Evolutionary conservation across 2,329 filamentous ascomycete species (phyloP), one percentile per base, ranked within the genome.

Genomic region (Epichloe uncinata): DNA sequence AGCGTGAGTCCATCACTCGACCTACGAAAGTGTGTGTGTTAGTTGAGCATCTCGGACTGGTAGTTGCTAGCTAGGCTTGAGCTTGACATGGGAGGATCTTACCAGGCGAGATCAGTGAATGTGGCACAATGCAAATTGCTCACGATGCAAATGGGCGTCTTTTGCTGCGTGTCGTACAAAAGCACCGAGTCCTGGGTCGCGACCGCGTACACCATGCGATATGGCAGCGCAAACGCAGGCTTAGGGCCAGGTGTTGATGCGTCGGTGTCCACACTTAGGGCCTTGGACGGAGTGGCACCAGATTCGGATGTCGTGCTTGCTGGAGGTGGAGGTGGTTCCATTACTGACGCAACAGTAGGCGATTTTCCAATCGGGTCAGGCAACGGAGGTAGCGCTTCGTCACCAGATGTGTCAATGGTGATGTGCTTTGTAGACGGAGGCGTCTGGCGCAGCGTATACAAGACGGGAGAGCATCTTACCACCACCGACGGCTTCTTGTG

Each of bases 401-500:
- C 91, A 3, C 81, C 73, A 9, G 87, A 93, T 0, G 91, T 97
- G 66, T 98, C 93, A 54, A 98, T 88, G 0, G 88, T 95, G 57
- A 98, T 94, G 60, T 95, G 82, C 58, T 85, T 89, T 1, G 90
- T 95, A 4, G 77, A 68, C 9, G 83, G 81, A 0, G 77, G 68
- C 0, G 73, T 69, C 59, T 85, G 80, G 40, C 93, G 81, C 20
- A 94, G 72, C 0, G 83, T 87, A 67, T 97, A 98, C 58, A 87
- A 83, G 22, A 95, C 69, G 0, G 93, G 93, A 13, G 91, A 98
- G 64, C 93, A 98, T 61, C 87, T 87, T 52, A 98, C 87, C 1
- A 90, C 93, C 11, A 98, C 87, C 0, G 93, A 97, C 0, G 93
- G 93, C 66, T 98, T 98, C 73, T 96, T 98, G 68, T 97, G 91